Evolutionary conservation across 2,329 filamentous ascomycete genomes (phyloP).

Genomic region (Coniochaeta prunicola): DNA sequence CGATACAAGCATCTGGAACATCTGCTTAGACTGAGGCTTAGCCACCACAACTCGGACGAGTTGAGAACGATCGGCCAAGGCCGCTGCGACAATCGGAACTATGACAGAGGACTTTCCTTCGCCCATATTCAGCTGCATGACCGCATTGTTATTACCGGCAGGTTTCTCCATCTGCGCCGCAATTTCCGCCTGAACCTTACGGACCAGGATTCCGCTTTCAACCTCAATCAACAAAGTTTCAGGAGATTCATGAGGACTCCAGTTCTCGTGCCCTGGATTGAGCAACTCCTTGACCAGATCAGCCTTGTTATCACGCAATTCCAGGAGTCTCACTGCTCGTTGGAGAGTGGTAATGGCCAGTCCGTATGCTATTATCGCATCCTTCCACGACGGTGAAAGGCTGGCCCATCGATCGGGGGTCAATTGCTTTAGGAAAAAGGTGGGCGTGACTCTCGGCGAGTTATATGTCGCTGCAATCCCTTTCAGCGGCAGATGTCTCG

Average conservation of each 20-base stretch:
- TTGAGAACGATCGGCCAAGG: slow-evolving; percentile 39
- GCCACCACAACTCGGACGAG: slow-evolving; percentile 54
- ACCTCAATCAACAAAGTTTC: slow-evolving; percentile 59
- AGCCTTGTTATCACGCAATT: slow-evolving; percentile 10
- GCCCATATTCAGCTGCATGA: slow-evolving; percentile 66
- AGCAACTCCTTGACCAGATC: slow-evolving; percentile 33
- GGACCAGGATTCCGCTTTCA: slow-evolving; percentile 55
- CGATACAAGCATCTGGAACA: slow-evolving; percentile 45
- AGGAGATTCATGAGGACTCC: slow-evolving; percentile 42
- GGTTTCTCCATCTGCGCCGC: slow-evolving; percentile 46
- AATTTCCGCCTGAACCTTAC: slow-evolving; percentile 51
- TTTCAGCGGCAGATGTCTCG: not conserved
- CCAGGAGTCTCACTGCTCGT: slow-evolving; percentile 31
- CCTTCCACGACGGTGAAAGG: slow-evolving; percentile 23
- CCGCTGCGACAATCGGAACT: slow-evolving; percentile 52
- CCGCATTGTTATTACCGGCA: slow-evolving; percentile 31
- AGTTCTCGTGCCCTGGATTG: slow-evolving; percentile 49
- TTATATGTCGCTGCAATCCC: slow-evolving; percentile 7
- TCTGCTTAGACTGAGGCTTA: slow-evolving; percentile 55
- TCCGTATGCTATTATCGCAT: slow-evolving; percentile 29
- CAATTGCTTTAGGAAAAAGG: slow-evolving; percentile 27
- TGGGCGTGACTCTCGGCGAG: slow-evolving; percentile 20
- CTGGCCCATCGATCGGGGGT: slow-evolving; percentile 14
- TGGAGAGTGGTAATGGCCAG: slow-evolving; percentile 31
- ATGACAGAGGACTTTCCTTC: slow-evolving; percentile 66